These are phyloP conservation scores for Zymoseptoria pseudotritici DNA, from an alignment of 2,329 filamentous ascomycete species.

Conservation along the genomic window DNA sequence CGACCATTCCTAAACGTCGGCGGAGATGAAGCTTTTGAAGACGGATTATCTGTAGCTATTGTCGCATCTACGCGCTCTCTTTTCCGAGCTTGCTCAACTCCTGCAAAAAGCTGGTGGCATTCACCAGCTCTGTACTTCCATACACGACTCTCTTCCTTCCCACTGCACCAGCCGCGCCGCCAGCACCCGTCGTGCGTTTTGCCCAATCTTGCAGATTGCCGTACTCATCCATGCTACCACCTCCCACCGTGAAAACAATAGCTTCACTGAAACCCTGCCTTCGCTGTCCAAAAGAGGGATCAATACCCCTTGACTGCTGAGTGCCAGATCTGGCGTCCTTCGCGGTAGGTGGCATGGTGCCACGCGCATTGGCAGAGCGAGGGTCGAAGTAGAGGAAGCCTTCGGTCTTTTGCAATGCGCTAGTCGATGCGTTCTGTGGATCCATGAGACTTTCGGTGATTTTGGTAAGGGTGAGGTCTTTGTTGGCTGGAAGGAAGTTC, in stretches of 20 bases:
- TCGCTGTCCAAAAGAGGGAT: slow-evolving; percentile 19
- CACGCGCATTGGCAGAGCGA: slow-evolving; percentile 82
- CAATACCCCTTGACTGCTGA: slow-evolving; percentile 31
- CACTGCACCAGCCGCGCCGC: slow-evolving; percentile 43
- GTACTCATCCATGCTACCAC: slow-evolving; percentile 98
- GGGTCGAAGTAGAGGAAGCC: slow-evolving; percentile 97
- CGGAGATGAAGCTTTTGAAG: neutral
- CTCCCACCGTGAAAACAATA: slow-evolving; percentile 50
- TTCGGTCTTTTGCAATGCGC: slow-evolving; percentile 91
- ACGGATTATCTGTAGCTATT: neutral
- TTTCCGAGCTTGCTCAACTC: slow-evolving; percentile 51
- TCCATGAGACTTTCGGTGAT: slow-evolving; percentile 99
- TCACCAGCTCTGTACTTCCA: slow-evolving; percentile 73
- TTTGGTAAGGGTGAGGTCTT: slow-evolving; percentile 92
- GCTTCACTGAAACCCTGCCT: slow-evolving; percentile 34
- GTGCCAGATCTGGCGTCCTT: slow-evolving; percentile 25
- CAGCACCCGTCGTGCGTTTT: slow-evolving; percentile 56
- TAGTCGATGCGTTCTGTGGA: slow-evolving; percentile 77
- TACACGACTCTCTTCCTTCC: slow-evolving; percentile 80
- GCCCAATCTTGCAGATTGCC: slow-evolving; percentile 97
- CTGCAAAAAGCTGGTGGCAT: slow-evolving; percentile 55
- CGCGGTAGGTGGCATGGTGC: slow-evolving; percentile 79
- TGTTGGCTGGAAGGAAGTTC: slow-evolving; percentile 93
- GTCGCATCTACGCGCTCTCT: slow-evolving; percentile 39
- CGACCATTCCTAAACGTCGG: neutral